These are phyloP conservation scores for Ceratobasidium sp. DNA, from an alignment of 1,284 basidiomycete species.

Conservation along the genomic window DNA sequence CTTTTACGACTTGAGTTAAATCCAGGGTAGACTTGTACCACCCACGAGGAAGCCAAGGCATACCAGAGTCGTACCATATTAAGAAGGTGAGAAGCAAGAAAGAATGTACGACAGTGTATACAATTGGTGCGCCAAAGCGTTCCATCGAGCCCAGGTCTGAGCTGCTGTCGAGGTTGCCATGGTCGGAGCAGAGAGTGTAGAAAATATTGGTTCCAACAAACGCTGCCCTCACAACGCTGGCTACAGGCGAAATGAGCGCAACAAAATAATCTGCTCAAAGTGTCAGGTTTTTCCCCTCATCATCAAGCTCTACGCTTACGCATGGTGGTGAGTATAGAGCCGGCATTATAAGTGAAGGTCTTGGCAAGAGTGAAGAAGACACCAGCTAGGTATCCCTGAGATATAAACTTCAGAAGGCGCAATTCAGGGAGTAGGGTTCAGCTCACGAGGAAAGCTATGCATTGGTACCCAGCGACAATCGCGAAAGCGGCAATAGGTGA, in stretches of 20 bases:
- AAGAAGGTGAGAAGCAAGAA: constrained; percentile 66
- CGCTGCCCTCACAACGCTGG: constrained; percentile 57
- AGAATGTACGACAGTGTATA: constrained; percentile 72
- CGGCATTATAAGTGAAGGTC: constrained; percentile 27
- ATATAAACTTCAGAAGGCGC: background rate
- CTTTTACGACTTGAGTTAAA: constrained; percentile 8
- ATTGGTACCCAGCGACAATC: constrained; percentile 74
- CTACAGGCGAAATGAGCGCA: constrained; percentile 33
- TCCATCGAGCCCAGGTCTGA: constrained; percentile 64
- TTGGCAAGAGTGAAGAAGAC: constrained; percentile 38
- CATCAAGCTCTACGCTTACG: constrained; percentile 1
- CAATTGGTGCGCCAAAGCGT: constrained; percentile 77
- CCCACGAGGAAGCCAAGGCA: constrained; percentile 35
- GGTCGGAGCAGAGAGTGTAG: constrained; percentile 74
- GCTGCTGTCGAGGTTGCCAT: constrained; percentile 60
- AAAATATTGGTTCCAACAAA: constrained; percentile 82
- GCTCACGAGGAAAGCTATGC: constrained; percentile 39
- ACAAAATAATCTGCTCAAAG: constrained; percentile 21
- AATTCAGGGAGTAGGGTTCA: background rate
- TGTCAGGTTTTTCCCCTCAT: background rate
- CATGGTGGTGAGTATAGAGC: constrained; percentile 20
- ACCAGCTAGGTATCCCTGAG: constrained; percentile 33
- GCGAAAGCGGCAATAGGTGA: constrained; percentile 82
- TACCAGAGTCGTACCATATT: constrained; percentile 70
- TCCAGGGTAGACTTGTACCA: constrained; percentile 32